Evolutionary conservation across 495 filamentous ascomycete species (phyloP).

Genomic region (Aspergillus saccharolyticus): DNA sequence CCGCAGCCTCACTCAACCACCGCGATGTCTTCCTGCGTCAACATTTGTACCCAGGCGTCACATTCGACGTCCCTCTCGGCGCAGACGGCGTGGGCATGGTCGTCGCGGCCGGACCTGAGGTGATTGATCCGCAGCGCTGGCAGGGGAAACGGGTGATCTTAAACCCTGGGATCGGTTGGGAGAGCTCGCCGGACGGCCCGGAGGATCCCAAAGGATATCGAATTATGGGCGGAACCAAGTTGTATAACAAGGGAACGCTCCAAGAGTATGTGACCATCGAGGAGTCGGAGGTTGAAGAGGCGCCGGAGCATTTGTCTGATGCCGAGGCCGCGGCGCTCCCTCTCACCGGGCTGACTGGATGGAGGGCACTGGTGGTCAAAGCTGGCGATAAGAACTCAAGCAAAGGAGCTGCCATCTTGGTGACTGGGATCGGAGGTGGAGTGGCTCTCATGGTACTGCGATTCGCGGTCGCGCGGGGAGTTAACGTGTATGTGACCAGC

Average conservation of each 20-base stretch:
- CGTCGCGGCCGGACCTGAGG: constrained; percentile 52
- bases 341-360: constrained; percentile 78
- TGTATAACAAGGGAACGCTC: constrained; percentile 60
- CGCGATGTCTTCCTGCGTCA: constrained; percentile 89
- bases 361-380: constrained; percentile 76
- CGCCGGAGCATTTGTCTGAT: constrained; percentile 63
- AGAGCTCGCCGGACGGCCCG: constrained; percentile 61
- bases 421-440: constrained; percentile 79
- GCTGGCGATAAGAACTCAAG: constrained; percentile 49
- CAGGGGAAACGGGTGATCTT: constrained; percentile 66
- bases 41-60: constrained; percentile 78
- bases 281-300: constrained; percentile 66
- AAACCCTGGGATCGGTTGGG: constrained; percentile 72
- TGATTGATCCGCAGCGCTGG: constrained; percentile 44
- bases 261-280: constrained; percentile 66
- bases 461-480: constrained; percentile 63
- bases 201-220: constrained; percentile 56
- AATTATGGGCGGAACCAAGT: constrained; percentile 68
- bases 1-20: constrained; percentile 81
- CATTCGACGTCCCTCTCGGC: constrained; percentile 69
- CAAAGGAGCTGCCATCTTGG: constrained; percentile 57
- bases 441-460: constrained; percentile 67
- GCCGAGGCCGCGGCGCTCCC: constrained; percentile 77
- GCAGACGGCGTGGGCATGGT: constrained; percentile 76
- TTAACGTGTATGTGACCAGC: constrained; percentile 65